Evolutionary conservation across 768 basidiomycete genomes (phyloP).

Genomic region (Austroboletus eburneus): DNA sequence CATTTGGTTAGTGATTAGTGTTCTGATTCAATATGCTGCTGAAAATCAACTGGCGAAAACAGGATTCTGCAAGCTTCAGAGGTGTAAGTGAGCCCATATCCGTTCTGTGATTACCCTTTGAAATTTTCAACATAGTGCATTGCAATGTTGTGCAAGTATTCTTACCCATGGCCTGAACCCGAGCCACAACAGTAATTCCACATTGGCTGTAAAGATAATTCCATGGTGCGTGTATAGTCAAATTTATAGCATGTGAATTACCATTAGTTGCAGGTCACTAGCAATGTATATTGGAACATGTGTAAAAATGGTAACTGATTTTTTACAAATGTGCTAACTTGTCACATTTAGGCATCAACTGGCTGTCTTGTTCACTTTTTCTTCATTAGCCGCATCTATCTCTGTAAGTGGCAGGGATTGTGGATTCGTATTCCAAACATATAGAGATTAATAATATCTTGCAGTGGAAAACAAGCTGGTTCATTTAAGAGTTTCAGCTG

Average conservation of each 20-base stretch:
- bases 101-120: background rate
- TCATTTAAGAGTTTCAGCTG: constrained; percentile 1
- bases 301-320: constrained; percentile 8
- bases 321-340: constrained; percentile 8
- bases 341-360: constrained; percentile 8
- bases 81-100: constrained; percentile 5
- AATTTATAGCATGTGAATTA: too few relatives aligned
- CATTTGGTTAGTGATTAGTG: constrained; percentile 18
- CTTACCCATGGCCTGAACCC: constrained; percentile 10
- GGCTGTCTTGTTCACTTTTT: constrained; percentile 22
- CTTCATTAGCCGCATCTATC: constrained; percentile 21
- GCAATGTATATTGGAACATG: constrained; percentile 10
- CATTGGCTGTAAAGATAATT: background rate
- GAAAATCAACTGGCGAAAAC: constrained; percentile 2
- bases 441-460: background rate
- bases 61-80: constrained; percentile 19
- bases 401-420: constrained; percentile 11
- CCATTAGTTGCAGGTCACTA: constrained; percentile 13
- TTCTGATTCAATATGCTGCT: background rate
- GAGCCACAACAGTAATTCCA: background rate
- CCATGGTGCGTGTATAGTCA: too few relatives aligned
- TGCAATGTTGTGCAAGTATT: constrained; percentile 6
- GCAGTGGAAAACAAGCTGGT: constrained; percentile 9
- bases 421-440: background rate
- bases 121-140: constrained; percentile 5